Conservation (phyloP, 2,329 filamentous ascomycete species). For the Fusarium foetens region DNA sequence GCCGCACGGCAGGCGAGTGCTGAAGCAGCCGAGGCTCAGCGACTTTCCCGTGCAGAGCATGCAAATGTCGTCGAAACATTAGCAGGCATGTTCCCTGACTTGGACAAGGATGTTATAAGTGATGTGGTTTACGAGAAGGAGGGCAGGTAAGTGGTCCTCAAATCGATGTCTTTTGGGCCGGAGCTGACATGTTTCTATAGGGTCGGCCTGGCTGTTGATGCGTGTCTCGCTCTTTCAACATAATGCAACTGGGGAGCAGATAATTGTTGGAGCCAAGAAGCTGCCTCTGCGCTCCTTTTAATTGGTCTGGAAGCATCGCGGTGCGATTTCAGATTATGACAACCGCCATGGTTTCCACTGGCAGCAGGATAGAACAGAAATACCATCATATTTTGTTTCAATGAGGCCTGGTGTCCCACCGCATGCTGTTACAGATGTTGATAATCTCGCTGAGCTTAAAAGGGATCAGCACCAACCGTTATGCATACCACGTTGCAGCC, state of each 20-base stretch:
- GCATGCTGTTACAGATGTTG: neutral
- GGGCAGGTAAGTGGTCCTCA: constrained; percentile 74
- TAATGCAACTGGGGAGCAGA: constrained; percentile 40
- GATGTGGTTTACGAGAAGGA: constrained; percentile 97
- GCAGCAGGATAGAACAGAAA: constrained; percentile 30
- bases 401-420: neutral
- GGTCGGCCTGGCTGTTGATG: constrained; percentile 86
- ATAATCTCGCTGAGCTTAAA: neutral
- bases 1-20: constrained; percentile 91
- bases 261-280: neutral
- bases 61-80: constrained; percentile 92
- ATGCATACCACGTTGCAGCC: neutral
- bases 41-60: constrained; percentile 86
- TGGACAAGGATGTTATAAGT: constrained; percentile 93
- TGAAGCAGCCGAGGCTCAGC: constrained; percentile 86
- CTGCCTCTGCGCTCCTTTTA: neutral
- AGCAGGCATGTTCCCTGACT: constrained; percentile 94
- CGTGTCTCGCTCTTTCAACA: constrained; percentile 76
- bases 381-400: constrained; percentile 18
- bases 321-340: constrained; percentile 6
- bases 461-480: neutral
- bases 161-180: neutral
- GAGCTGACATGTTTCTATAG: constrained; percentile 54
- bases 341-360: neutral
- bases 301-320: neutral